Evolutionary conservation across 2,329 filamentous ascomycete species (phyloP).

Genomic region (Penicillium carneum): DNA sequence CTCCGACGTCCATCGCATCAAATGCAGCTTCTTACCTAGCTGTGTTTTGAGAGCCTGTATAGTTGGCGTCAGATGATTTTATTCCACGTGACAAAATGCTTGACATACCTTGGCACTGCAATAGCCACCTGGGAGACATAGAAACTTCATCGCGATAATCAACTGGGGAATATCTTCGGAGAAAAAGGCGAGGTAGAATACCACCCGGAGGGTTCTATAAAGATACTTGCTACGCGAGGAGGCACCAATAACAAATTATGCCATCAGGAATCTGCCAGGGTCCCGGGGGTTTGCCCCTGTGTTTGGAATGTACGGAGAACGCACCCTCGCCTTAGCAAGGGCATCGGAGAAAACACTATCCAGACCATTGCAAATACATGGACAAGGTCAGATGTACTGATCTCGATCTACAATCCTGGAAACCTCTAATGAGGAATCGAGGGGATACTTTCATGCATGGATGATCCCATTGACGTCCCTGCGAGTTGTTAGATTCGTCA

Average conservation of each 20-base stretch:
- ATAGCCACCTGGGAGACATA: slow-evolving; percentile 34
- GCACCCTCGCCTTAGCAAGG: slow-evolving; percentile 36
- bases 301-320: slow-evolving; percentile 26
- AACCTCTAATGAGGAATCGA: neutral
- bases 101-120: slow-evolving; percentile 31
- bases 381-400: slow-evolving; percentile 5
- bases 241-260: neutral
- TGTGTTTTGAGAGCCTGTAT: slow-evolving; percentile 28
- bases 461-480: neutral
- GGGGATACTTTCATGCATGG: slow-evolving; percentile 12
- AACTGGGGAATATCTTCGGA: slow-evolving; percentile 2
- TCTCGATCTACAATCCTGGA: slow-evolving; percentile 13
- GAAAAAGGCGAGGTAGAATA: slow-evolving; percentile 2
- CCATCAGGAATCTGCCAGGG: slow-evolving; percentile 22
- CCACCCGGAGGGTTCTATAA: slow-evolving; percentile 12
- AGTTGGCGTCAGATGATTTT: neutral
- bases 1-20: neutral
- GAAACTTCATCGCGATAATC: slow-evolving; percentile 31
- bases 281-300: slow-evolving; percentile 19
- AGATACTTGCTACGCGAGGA: neutral
- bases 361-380: neutral
- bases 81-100: neutral
- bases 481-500: slow-evolving; percentile 19
- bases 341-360: slow-evolving; percentile 10
- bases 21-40: slow-evolving; percentile 26